Evolutionary conservation across 495 filamentous ascomycete species (phyloP).

Genomic region (Daldinia caldariorum): DNA sequence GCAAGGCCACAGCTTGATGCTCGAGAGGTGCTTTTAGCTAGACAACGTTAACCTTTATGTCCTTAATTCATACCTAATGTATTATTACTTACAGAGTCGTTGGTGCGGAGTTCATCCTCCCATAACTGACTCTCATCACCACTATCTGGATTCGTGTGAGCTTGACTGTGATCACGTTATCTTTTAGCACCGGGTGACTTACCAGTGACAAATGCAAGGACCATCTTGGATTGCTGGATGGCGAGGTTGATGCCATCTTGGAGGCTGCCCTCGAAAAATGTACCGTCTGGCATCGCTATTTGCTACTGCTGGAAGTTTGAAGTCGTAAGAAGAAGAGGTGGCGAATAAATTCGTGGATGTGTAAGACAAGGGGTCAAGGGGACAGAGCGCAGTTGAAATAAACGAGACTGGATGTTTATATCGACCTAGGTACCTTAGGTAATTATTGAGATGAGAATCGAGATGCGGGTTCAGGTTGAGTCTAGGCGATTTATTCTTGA

Average conservation of each 20-base stretch:
- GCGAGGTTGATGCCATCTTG: constrained; percentile 81
- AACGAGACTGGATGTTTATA: background rate
- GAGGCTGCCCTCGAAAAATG: constrained; percentile 84
- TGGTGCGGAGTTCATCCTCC: constrained; percentile 77
- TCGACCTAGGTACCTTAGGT: too few relatives aligned
- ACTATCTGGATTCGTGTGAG: constrained; percentile 60
- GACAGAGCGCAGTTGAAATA: background rate
- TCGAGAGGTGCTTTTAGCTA: constrained; percentile 60
- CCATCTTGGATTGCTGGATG: constrained; percentile 64
- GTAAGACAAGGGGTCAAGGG: background rate
- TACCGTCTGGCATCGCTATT: constrained; percentile 45
- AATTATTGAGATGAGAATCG: background rate
- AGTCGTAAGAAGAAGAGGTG: background rate
- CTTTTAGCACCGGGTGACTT: constrained; percentile 3
- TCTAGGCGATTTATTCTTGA: background rate
- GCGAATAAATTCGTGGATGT: background rate
- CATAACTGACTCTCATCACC: constrained; percentile 71
- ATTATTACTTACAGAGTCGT: constrained; percentile 61
- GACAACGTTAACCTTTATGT: constrained; percentile 11
- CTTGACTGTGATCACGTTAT: background rate
- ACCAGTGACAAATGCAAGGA: constrained; percentile 64
- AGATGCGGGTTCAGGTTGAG: background rate
- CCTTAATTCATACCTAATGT: background rate
- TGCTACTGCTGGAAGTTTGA: background rate
- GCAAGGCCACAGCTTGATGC: constrained; percentile 70